phyloP scores from a whole-genome alignment of 179 eudicot genomes.

The Amaranthus tricolor region DNA sequence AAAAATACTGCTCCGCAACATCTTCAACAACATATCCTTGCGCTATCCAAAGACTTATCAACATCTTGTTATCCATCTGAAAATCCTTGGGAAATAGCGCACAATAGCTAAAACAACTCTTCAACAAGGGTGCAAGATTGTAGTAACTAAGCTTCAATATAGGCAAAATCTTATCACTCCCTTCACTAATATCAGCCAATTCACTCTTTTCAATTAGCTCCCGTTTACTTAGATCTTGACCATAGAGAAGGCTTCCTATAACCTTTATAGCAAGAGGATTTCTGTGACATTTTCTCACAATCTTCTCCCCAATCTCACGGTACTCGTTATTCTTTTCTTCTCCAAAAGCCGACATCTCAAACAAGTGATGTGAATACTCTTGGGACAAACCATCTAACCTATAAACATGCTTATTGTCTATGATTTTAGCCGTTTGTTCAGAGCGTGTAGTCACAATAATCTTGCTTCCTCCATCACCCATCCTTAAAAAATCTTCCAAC shows the following conservation, averaged over 20 bases:
- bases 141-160: constrained; percentile 16
- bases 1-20: neutral
- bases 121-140: neutral
- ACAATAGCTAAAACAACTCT: constrained; percentile 20
- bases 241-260: constrained; percentile 7
- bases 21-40: constrained; percentile 14
- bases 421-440: neutral
- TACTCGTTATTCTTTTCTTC: neutral
- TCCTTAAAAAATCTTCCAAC: neutral
- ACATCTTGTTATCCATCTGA: neutral
- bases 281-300: constrained; percentile 3
- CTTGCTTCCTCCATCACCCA: neutral
- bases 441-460: constrained; percentile 19
- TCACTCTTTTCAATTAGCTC: neutral
- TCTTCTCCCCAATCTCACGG: constrained; percentile 8
- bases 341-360: constrained; percentile 8
- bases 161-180: neutral
- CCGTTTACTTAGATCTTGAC: constrained; percentile 11
- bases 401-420: neutral
- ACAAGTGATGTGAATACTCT: constrained; percentile 3
- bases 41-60: constrained; percentile 20
- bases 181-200: neutral
- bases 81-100: constrained; percentile 16
- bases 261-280: constrained; percentile 21
- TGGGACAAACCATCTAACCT: neutral